A percentile compares a stretch with the other conserved stretches of the same genome.
Evolutionary conservation across 768 basidiomycete species (phyloP).

Genomic region (Calvatia gigantea): DNA sequence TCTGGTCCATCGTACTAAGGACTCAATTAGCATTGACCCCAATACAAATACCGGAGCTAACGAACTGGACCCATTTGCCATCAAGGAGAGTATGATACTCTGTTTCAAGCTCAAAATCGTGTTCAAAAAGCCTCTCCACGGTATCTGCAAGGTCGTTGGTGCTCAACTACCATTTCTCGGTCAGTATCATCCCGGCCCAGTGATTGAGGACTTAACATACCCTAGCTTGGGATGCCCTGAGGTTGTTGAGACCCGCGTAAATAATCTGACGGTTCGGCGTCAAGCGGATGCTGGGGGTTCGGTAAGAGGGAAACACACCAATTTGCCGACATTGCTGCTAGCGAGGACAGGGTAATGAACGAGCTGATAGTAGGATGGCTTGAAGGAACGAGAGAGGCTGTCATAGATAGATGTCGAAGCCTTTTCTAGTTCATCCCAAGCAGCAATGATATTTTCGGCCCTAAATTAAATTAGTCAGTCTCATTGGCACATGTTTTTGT

Average conservation of each 20-base stretch:
- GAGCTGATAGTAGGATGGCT: slow-evolving; percentile 70
- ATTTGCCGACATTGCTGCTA: slow-evolving; percentile 50
- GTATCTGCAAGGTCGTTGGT: slow-evolving; percentile 54
- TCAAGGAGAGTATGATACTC: slow-evolving; percentile 57
- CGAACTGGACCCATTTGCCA: slow-evolving; percentile 67
- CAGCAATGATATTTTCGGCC: slow-evolving; percentile 51
- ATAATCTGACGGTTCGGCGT: slow-evolving; percentile 33
- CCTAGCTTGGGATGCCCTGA: slow-evolving; percentile 60
- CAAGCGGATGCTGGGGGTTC: background rate
- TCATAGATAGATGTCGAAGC: slow-evolving; percentile 55
- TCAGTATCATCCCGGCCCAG: background rate
- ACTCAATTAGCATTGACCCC: background rate
- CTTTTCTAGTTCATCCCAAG: slow-evolving; percentile 45
- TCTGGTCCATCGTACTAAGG: slow-evolving; percentile 66
- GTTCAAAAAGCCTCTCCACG: slow-evolving; percentile 54
- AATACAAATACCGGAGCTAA: slow-evolving; percentile 2
- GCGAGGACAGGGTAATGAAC: slow-evolving; percentile 64
- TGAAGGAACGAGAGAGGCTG: slow-evolving; percentile 37
- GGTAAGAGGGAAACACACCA: slow-evolving; percentile 27
- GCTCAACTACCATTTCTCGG: slow-evolving; percentile 35
- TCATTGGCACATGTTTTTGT: background rate
- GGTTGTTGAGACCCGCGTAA: slow-evolving; percentile 54
- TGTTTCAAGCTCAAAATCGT: slow-evolving; percentile 57
- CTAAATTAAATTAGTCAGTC: slow-evolving; percentile 25
- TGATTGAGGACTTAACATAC: slow-evolving; percentile 18